Evolutionary conservation across 495 filamentous ascomycete species (phyloP).

Genomic region (Cercophora scortea): DNA sequence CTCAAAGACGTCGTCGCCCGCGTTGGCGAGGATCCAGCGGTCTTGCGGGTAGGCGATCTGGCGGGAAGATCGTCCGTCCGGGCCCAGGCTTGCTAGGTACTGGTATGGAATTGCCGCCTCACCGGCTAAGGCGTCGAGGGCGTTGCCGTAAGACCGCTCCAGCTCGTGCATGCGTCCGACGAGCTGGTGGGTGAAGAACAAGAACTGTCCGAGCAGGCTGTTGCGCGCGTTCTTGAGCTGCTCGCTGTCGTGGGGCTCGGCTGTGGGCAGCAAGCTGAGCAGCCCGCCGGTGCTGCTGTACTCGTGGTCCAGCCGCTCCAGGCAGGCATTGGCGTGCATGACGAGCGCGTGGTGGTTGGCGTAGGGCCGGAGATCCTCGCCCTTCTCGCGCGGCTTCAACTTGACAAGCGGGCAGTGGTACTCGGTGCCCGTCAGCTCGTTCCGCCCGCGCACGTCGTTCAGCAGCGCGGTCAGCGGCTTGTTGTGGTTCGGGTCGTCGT

Average conservation of each 20-base stretch:
- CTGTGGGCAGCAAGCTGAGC: constrained; percentile 36
- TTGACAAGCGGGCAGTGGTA: constrained; percentile 36
- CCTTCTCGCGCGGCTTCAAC: constrained; percentile 3
- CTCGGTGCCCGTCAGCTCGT: constrained; percentile 28
- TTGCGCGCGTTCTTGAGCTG: constrained; percentile 26
- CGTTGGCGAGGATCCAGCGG: constrained; percentile 43
- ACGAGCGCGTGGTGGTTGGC: constrained; percentile 39
- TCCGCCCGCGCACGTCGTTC: constrained; percentile 34
- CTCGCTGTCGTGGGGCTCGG: constrained; percentile 19
- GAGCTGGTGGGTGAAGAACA: constrained; percentile 39
- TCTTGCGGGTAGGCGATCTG: constrained; percentile 42
- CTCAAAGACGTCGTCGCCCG: constrained; percentile 38
- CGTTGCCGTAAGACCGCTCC: constrained; percentile 38
- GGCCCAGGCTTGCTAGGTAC: constrained; percentile 22
- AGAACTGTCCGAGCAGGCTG: constrained; percentile 42
- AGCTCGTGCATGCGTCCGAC: constrained; percentile 42
- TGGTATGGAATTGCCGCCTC: constrained; percentile 42
- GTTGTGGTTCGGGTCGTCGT: constrained; percentile 35
- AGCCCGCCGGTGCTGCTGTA: constrained; percentile 42
- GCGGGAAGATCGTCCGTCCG: constrained; percentile 29
- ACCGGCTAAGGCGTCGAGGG: constrained; percentile 36
- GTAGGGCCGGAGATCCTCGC: constrained; percentile 26
- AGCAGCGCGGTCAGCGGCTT: constrained; percentile 35
- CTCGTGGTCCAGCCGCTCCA: constrained; percentile 49
- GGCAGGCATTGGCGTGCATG: constrained; percentile 44